Evolutionary conservation across 176 grass and related monocot genomes (phyloP).

Genomic region (Aechmea fasciata): DNA sequence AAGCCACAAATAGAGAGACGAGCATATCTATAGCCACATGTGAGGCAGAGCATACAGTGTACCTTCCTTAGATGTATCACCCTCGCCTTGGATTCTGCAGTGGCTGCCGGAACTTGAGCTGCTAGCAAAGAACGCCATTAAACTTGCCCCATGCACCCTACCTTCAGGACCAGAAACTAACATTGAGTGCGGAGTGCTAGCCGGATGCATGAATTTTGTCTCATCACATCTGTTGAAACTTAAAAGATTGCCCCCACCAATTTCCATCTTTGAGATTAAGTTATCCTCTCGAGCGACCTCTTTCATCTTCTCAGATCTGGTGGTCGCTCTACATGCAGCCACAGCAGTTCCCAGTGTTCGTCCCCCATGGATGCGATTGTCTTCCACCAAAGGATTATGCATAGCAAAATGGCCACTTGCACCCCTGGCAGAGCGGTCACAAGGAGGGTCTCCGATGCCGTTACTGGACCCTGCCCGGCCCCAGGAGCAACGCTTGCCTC

Average conservation of each 20-base stretch:
- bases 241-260: slow-evolving; percentile 1
- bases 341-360: slow-evolving; percentile 20
- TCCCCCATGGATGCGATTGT: slow-evolving; percentile 51
- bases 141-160: slow-evolving; percentile 63
- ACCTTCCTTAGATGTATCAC: slow-evolving; percentile 12
- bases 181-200: neutral
- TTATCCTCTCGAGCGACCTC: slow-evolving; percentile 9
- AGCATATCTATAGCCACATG: slow-evolving; percentile 29
- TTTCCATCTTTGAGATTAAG: slow-evolving; percentile 9
- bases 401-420: slow-evolving; percentile 46
- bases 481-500: slow-evolving; percentile 67
- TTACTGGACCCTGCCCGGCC: slow-evolving; percentile 31
- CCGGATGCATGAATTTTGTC: slow-evolving; percentile 18
- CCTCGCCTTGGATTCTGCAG: neutral
- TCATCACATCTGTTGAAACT: slow-evolving; percentile 1
- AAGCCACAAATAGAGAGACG: neutral
- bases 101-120: slow-evolving; percentile 16
- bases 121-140: slow-evolving; percentile 36
- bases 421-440: slow-evolving; percentile 53
- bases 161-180: slow-evolving; percentile 25
- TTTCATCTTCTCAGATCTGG: slow-evolving; percentile 11
- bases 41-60: slow-evolving; percentile 3
- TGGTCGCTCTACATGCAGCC: neutral
- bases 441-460: slow-evolving; percentile 29
- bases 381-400: slow-evolving; percentile 38